A percentile compares a stretch with the other conserved stretches of the same genome.
Evolutionary conservation across 169 alveolate species (phyloP).

Genomic region (Plasmodium falciparum): DNA sequence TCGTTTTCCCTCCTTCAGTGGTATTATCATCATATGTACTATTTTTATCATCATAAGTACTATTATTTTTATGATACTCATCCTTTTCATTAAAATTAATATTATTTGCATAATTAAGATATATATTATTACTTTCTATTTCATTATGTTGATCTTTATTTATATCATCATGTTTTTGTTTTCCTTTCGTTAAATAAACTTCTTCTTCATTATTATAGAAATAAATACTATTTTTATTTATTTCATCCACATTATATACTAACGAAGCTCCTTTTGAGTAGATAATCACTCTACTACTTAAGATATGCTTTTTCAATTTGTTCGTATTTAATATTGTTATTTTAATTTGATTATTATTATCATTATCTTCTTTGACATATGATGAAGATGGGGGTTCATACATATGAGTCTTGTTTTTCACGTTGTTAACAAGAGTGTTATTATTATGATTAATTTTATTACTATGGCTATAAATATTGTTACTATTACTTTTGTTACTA

Average conservation of each 20-base stretch:
- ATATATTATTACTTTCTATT: constrained; percentile 29
- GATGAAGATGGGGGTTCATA: background rate
- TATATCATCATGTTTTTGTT: constrained; percentile 28
- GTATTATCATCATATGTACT: background rate
- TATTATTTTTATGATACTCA: background rate
- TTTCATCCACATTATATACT: constrained; percentile 56
- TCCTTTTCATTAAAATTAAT: constrained; percentile 48
- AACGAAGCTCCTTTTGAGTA: constrained; percentile 58
- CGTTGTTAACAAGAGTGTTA: background rate
- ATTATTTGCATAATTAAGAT: constrained; percentile 50
- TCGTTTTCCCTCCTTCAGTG: constrained; percentile 4
- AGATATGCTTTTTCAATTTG: constrained; percentile 40
- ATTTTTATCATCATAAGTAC: background rate
- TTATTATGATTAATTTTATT: background rate
- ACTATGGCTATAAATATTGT: no score
- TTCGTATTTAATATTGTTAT: constrained; percentile 61
- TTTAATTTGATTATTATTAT: constrained; percentile 15
- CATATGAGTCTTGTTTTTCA: background rate
- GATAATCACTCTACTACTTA: constrained; percentile 52
- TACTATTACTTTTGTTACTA: background rate
- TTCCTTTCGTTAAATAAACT: background rate
- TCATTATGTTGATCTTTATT: constrained; percentile 31
- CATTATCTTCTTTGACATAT: background rate
- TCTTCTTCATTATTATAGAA: constrained; percentile 50
- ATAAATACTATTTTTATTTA: constrained; percentile 53